Base-by-base conservation (phyloP, 139 green algal species). In the Penium margaritaceum region DNA sequence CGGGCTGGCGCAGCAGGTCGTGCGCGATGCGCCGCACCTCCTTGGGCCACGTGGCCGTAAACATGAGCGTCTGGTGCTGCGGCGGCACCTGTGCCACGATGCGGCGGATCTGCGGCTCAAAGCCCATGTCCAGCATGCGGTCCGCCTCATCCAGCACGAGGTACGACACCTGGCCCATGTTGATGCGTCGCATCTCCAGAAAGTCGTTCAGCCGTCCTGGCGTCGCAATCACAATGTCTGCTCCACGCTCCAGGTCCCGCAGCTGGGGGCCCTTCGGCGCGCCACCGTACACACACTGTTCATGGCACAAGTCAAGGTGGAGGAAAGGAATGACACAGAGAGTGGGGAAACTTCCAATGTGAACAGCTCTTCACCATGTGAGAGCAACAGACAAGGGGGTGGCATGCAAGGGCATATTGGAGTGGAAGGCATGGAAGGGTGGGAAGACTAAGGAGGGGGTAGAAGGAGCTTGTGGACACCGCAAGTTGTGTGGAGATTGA, bases 121-220 rank as follows among this genome's bases (percentile, higher is more conserved):
- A 96, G 5, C 91, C 91, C 91, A 96, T 96, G 70, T 96, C 91
- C 41, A 96, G 84, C 91, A 96, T 96, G 51, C 91, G 83, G 70
- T 96, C 91, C n/a, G 91, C 91, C 83, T 96, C 91, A 76, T 96
- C 91, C 71, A 96, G 70, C 57, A 96, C 91, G 29, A 96, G 79
- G 71, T 92, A 95, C 21, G 84, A 57, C 29, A 92, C 84, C n/a
- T 89, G 84, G 51, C 68, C 67, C 62, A 95, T 72, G 76, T 83
- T 89, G 39, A 89, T 91, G 77, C 89, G 84, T 24, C 84, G 63
- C 1, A 32, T 67, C 76, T 95, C 89, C 33, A 97, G 72, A 41
- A 96, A 93, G 79, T 97, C 91, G 66, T 95, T 96, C 37, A 97
- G 84, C 44, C 91, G 88, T 0, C 91, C 91, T 33, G 91, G 91